These are phyloP conservation scores for Lepidopterella palustris DNA, from an alignment of 495 filamentous ascomycete genomes.

Conservation along the genomic window DNA sequence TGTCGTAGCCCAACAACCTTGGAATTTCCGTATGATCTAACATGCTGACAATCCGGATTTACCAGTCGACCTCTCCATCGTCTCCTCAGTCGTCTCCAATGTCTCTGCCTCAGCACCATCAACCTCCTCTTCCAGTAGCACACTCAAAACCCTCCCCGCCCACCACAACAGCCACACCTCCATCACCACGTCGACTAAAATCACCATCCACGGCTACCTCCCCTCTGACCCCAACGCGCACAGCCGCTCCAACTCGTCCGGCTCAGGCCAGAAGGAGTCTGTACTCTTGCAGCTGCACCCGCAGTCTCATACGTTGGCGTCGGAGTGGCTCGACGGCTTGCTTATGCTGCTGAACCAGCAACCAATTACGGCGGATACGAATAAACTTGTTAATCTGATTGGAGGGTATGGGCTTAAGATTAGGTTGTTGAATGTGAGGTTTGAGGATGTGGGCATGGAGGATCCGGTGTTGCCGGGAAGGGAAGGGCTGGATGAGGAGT, in stretches of 20 bases:
- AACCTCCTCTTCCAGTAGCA: slow-evolving; percentile 41
- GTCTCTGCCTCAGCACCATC: slow-evolving; percentile 60
- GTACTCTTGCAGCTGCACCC: slow-evolving; percentile 78
- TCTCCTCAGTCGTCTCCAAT: slow-evolving; percentile 91
- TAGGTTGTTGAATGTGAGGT: slow-evolving; percentile 80
- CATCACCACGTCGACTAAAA: slow-evolving; percentile 60
- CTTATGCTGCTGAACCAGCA: slow-evolving; percentile 93
- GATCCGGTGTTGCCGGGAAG: slow-evolving; percentile 47
- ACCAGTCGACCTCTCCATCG: slow-evolving; percentile 73
- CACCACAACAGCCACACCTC: slow-evolving; percentile 16
- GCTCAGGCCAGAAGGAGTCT: slow-evolving; percentile 42
- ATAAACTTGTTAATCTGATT: slow-evolving; percentile 76
- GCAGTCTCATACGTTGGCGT: slow-evolving; percentile 71
- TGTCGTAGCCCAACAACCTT: background rate
- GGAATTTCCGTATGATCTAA: background rate
- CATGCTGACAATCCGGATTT: no score
- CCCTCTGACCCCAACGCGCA: slow-evolving; percentile 22
- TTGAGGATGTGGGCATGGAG: slow-evolving; percentile 55
- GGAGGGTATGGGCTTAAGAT: slow-evolving; percentile 90
- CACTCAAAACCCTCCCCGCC: slow-evolving; percentile 31
- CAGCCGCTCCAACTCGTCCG: slow-evolving; percentile 28
- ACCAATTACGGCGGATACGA: slow-evolving; percentile 94
- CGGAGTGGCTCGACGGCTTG: slow-evolving; percentile 94
- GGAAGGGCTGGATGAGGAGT: slow-evolving; percentile 61
- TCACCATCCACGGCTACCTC: slow-evolving; percentile 78